Base-by-base conservation (phyloP, 305 asterid genomes). In the Ruellia speciosa region DNA sequence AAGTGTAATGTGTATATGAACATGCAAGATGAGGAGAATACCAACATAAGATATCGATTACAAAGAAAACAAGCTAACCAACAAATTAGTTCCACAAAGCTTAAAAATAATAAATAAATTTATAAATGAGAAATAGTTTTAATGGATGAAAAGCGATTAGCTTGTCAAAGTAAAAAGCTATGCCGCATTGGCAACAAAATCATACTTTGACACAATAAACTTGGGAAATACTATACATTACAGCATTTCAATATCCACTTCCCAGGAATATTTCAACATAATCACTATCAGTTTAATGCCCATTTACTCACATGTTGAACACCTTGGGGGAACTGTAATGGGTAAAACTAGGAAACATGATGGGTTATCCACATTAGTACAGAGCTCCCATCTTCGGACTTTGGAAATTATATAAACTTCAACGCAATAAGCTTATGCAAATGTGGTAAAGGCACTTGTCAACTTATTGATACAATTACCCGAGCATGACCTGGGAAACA, bases 391-490 rank as follows among this genome's bases (percentile, higher is more conserved):
- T 37, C 41, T 37, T 37, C 41, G 9, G 9, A 37, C 41, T 37
- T 37, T 37, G 9, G 12, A 37, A 37, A 37, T 37, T 37, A 37
- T 37, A 37, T 7, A 10, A 37, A 37, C 41, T 37, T 37, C 9
- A 37, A 3, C 12, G 41, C 41, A 51, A 52, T 63, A 67, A 60
- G 58, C 31, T 35, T 10, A 63, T 35, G 39, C 11, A 65, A 41
- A 46, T 57, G 41, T 18, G 43, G 18, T 13, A 40, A 35, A 16
- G 24, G 18, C 35, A 51, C 34, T 37, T 37, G 52, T n/a, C 14
- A 35, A 10, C n/a, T 4, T 43, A 43, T 43, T 43, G 5, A 10
- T 54, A 18, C 18, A 18, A 40, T 51, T 9, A 60, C 18, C 52
- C 54, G 34, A 62, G 58, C 60, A 47, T 47, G 52, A 14, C 2